Percentiles rank a stretch among this genome's conserved stretches.
These are phyloP conservation scores for Olyra latifolia DNA, from an alignment of 176 grass and related monocot genomes.

Conservation along the genomic window DNA sequence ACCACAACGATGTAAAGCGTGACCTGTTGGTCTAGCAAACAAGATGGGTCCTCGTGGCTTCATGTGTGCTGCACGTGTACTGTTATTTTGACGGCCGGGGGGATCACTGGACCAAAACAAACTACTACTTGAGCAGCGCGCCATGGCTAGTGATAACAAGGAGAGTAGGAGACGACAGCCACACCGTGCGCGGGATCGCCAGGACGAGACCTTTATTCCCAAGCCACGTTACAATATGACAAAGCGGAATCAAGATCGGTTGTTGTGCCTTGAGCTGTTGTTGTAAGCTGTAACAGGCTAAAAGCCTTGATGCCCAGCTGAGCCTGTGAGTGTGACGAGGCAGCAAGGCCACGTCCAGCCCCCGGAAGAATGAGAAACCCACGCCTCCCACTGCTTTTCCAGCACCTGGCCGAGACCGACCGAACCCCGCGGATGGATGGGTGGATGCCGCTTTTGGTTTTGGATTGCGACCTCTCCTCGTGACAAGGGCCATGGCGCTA, in stretches of 20 bases:
- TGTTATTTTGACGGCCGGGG: neutral
- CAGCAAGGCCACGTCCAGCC: too few species aligned
- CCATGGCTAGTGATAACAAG: neutral
- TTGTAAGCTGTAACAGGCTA: conserved; percentile 23
- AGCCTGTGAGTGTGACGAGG: neutral
- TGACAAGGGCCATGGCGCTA: too few species aligned
- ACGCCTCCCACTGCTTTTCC: conserved; percentile 18
- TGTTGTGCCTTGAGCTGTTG: neutral
- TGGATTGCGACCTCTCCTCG: conserved; percentile 12
- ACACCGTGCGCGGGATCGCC: conserved; percentile 1
- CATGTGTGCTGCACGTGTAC: neutral
- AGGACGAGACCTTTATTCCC: neutral
- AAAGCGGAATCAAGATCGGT: neutral
- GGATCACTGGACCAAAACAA: neutral
- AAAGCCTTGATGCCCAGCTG: conserved; percentile 6
- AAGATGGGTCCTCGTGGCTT: neutral
- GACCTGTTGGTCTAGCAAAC: neutral
- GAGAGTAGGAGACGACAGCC: neutral
- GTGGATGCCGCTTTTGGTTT: neutral
- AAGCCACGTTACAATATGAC: neutral
- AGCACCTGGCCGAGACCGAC: neutral
- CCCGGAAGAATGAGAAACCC: too few species aligned
- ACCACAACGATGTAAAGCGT: neutral
- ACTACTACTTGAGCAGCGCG: neutral
- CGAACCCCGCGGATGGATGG: neutral